Evolutionary conservation across 2,329 filamentous ascomycete species (phyloP).

Genomic region (Exutisphaerella laricina): DNA sequence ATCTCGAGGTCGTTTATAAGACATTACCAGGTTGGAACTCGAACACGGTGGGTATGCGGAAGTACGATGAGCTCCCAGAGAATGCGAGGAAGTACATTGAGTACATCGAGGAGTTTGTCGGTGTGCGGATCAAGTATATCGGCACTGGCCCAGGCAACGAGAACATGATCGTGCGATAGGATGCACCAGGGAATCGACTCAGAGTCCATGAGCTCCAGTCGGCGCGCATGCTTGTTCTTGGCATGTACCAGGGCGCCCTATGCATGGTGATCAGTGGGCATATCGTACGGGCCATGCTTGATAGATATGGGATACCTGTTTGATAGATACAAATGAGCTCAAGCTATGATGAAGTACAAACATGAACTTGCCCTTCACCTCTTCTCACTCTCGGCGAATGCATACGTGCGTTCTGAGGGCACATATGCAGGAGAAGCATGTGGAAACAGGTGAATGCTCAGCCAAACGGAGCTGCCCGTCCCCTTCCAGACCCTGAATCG

Average conservation of each 20-base stretch:
- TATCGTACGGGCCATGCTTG: too few species aligned
- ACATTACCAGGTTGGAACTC: constrained; percentile 65
- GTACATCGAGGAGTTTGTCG: constrained; percentile 61
- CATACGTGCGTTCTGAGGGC: too few species aligned
- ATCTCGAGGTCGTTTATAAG: constrained; percentile 60
- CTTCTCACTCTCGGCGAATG: too few species aligned
- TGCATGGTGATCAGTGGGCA: too few species aligned
- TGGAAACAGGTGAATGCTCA: not conserved
- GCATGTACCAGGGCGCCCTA: too few species aligned
- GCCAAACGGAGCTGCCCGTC: not conserved
- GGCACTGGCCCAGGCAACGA: constrained; percentile 62
- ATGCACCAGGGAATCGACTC: not conserved
- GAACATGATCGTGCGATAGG: constrained; percentile 54
- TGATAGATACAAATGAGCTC: too few species aligned
- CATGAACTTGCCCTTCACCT: too few species aligned
- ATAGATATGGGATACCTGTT: too few species aligned
- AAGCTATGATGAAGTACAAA: too few species aligned
- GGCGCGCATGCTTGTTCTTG: too few species aligned
- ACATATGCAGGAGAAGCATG: not conserved
- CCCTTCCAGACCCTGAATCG: not conserved
- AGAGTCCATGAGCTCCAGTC: too few species aligned
- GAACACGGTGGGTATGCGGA: constrained; percentile 55
- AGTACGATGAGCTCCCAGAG: constrained; percentile 58
- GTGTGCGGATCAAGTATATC: constrained; percentile 59
- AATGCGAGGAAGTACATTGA: constrained; percentile 61